These are phyloP conservation scores for Cocos nucifera DNA, from an alignment of 176 grass and related monocot genomes.

Conservation along the genomic window DNA sequence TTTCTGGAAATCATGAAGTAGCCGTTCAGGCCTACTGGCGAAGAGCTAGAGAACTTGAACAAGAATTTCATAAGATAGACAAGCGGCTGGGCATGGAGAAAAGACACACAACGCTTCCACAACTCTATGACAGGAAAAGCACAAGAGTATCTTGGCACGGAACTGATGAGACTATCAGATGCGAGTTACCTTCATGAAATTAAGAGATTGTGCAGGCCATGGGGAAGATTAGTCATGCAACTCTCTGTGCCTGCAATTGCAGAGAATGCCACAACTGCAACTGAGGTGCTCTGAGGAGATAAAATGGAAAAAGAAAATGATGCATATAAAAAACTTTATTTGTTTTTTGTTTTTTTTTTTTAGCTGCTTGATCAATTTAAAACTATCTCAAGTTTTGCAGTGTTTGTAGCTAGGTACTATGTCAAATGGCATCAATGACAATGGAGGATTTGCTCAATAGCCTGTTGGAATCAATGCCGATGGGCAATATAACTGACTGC, in stretches of 20 bases:
- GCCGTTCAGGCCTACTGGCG: not conserved
- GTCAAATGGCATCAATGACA: conserved; percentile 31
- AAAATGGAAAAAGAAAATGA: too few species aligned
- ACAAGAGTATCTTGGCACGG: not conserved
- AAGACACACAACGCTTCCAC: not conserved
- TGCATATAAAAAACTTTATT: too few species aligned
- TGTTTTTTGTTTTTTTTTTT: too few species aligned
- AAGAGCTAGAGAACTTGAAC: conserved; percentile 24
- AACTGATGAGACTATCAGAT: conserved; percentile 27
- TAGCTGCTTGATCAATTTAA: too few species aligned
- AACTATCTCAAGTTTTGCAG: too few species aligned
- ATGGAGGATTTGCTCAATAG: conserved; percentile 24
- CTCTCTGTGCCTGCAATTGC: conserved; percentile 32
- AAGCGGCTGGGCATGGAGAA: not conserved
- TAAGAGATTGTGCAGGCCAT: conserved; percentile 23
- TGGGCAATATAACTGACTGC: conserved; percentile 30
- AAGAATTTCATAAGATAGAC: conserved; percentile 31
- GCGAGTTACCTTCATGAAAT: conserved; percentile 46
- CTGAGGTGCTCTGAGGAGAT: conserved; percentile 24
- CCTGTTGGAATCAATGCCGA: conserved; percentile 33
- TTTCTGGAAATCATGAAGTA: not conserved
- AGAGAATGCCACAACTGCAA: conserved; percentile 22
- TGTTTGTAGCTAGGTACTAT: conserved; percentile 42
- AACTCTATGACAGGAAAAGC: not conserved
- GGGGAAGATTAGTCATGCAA: conserved; percentile 49